Evolutionary conservation across 1,284 basidiomycete genomes (phyloP).

Genomic region (Naganishia sp.): DNA sequence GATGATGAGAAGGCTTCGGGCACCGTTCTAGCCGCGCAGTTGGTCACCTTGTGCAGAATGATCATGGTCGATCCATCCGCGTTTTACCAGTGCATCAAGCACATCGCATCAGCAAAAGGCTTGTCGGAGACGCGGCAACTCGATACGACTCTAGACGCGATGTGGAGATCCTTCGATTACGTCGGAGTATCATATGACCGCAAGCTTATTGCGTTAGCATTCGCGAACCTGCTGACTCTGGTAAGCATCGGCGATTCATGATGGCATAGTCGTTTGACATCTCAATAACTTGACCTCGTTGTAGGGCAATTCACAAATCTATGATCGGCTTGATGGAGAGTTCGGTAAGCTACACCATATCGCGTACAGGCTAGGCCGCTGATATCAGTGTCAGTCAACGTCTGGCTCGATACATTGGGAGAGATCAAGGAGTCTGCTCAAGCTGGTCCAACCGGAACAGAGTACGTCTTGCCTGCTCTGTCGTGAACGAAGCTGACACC

Average conservation of each 20-base stretch:
- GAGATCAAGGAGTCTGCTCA: constrained; percentile 73
- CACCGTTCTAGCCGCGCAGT: constrained; percentile 47
- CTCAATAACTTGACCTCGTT: neutral
- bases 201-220: constrained; percentile 53
- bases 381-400: constrained; percentile 61
- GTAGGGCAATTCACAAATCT: constrained; percentile 78
- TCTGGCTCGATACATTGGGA: constrained; percentile 86
- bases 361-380: constrained; percentile 50
- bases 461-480: constrained; percentile 37
- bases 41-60: constrained; percentile 47
- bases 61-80: constrained; percentile 46
- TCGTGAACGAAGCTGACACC: neutral
- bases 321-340: constrained; percentile 56
- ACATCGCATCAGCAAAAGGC: constrained; percentile 27
- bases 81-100: constrained; percentile 45
- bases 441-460: constrained; percentile 44
- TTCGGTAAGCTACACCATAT: constrained; percentile 41
- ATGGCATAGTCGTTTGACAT: neutral
- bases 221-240: constrained; percentile 47
- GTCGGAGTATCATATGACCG: constrained; percentile 49
- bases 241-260: constrained; percentile 35
- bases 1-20: constrained; percentile 54
- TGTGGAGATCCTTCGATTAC: constrained; percentile 55
- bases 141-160: constrained; percentile 51
- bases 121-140: constrained; percentile 46